These are phyloP conservation scores for Funneliformis geosporum DNA, from an alignment of 192 early-diverging fungal genomes.

Conservation along the genomic window DNA sequence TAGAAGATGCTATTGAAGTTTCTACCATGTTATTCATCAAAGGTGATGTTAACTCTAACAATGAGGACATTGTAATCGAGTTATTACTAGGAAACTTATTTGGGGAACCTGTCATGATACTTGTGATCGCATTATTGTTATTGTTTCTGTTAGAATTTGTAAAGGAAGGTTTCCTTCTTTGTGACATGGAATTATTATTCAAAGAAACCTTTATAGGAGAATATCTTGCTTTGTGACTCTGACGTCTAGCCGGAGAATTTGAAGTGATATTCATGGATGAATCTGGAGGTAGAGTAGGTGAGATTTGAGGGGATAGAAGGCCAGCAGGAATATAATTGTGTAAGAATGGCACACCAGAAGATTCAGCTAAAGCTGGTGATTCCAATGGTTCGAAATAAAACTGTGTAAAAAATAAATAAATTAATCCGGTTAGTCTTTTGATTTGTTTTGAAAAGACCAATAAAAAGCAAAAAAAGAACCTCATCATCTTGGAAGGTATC, in stretches of 20 bases:
- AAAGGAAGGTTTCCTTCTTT: not conserved
- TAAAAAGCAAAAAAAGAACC: not conserved
- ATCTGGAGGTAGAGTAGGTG: conserved; percentile 16
- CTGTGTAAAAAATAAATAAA: not conserved
- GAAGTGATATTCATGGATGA: not conserved
- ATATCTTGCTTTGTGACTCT: not conserved
- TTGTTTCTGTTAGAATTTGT: not conserved
- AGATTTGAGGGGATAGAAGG: conserved; percentile 9
- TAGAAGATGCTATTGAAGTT: not conserved
- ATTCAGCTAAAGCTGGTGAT: not conserved
- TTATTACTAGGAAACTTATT: not conserved
- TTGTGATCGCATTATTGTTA: not conserved
- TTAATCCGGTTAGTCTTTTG: not conserved
- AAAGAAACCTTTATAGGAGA: not conserved
- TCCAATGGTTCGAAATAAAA: not conserved
- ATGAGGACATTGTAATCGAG: not conserved
- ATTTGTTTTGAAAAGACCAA: not conserved
- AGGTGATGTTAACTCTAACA: not conserved
- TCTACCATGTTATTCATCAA: not conserved
- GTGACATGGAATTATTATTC: not conserved
- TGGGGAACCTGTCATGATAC: not conserved
- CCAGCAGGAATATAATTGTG: not conserved
- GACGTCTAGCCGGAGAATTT: not conserved
- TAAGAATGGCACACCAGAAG: not conserved
- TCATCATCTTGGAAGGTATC: not conserved